Conservation (phyloP, 371 early-diverging fungal species). For the Encephalitozoon cuniculi region DNA sequence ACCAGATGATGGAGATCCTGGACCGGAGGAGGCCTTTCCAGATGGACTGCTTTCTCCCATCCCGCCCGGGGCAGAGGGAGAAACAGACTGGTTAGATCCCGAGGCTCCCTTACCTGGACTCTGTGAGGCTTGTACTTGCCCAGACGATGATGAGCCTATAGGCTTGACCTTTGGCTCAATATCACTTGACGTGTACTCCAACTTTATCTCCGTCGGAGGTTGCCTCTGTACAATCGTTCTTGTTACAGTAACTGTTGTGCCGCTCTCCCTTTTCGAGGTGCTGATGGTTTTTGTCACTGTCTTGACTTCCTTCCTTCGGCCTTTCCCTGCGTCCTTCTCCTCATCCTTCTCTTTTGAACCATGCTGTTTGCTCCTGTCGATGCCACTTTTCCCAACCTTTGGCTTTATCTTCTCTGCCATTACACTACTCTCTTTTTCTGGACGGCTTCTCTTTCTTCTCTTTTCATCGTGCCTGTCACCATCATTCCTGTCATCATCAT, state of each 20-base stretch:
- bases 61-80: not conserved
- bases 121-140: not conserved
- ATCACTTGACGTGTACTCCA: constrained; percentile 28
- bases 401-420: not conserved
- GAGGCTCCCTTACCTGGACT: not conserved
- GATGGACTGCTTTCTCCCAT: not conserved
- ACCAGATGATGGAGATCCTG: not conserved
- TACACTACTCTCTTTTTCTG: not conserved
- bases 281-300: not conserved
- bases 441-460: not conserved
- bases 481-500: constrained; percentile 8
- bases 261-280: not conserved
- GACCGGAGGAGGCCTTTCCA: not conserved
- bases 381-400: not conserved
- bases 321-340: not conserved
- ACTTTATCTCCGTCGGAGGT: constrained; percentile 35
- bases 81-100: not conserved
- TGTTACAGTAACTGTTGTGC: constrained; percentile 11
- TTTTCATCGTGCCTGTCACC: not conserved
- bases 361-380: not conserved
- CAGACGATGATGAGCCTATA: not conserved
- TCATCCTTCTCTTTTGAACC: not conserved
- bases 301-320: not conserved
- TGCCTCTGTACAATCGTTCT: constrained; percentile 6
- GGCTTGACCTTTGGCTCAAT: not conserved